Percentiles rank a stretch among this genome's conserved stretches.
Evolutionary conservation across 2,329 filamentous ascomycete genomes (phyloP).

Genomic region (Pseudomassariella vexata): DNA sequence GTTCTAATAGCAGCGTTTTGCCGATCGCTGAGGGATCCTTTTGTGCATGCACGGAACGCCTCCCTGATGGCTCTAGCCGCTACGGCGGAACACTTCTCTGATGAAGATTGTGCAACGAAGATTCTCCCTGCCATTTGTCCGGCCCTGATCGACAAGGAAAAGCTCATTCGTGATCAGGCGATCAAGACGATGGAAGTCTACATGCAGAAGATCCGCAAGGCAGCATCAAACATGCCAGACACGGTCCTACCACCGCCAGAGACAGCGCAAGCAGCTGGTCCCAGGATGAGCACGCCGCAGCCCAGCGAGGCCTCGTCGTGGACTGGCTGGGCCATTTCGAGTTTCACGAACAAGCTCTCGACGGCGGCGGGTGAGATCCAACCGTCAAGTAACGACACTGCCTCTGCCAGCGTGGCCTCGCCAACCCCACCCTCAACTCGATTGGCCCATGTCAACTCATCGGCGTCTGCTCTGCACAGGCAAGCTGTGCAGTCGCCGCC

Average conservation of each 20-base stretch:
- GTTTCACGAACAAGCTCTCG: constrained; percentile 91
- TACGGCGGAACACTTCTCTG: constrained; percentile 78
- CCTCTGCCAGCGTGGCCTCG: constrained; percentile 27
- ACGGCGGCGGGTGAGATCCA: constrained; percentile 83
- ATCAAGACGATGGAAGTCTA: constrained; percentile 86
- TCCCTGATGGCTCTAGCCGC: constrained; percentile 79
- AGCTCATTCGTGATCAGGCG: constrained; percentile 86
- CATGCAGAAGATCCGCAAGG: constrained; percentile 73
- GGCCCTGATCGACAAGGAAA: constrained; percentile 88
- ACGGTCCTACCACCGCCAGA: constrained; percentile 64
- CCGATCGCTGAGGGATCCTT: constrained; percentile 83
- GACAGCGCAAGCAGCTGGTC: constrained; percentile 42
- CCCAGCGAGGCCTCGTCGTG: constrained; percentile 57
- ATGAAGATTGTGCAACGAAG: constrained; percentile 82
- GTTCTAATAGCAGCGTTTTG: constrained; percentile 91
- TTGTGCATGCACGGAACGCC: constrained; percentile 89
- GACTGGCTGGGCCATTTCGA: constrained; percentile 98
- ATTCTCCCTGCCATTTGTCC: constrained; percentile 82
- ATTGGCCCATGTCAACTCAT: constrained; percentile 34
- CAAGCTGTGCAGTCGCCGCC: constrained; percentile 52
- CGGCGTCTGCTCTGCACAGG: constrained; percentile 54
- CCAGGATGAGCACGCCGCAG: constrained; percentile 76
- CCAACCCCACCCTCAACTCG: constrained; percentile 31
- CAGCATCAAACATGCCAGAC: constrained; percentile 72
- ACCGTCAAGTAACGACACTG: constrained; percentile 38